Evolutionary conservation across 2,329 filamentous ascomycete genomes (phyloP).

Genomic region (Paraphoma sp.): DNA sequence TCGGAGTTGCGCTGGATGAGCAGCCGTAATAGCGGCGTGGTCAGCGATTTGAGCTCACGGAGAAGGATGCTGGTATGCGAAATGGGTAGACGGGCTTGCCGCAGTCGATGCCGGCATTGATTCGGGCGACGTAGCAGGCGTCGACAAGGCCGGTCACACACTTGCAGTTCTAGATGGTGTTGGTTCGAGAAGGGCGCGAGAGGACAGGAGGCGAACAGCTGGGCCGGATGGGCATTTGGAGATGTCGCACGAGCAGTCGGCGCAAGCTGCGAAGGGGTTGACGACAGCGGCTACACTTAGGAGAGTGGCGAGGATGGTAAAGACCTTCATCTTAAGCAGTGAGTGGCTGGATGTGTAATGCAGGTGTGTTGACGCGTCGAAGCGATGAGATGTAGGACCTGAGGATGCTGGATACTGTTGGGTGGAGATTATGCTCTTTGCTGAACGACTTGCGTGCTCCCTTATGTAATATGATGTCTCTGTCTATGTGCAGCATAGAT

Average conservation of each 20-base stretch:
- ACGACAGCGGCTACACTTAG: constrained; percentile 5
- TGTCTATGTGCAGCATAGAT: not conserved
- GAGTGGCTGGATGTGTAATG: not conserved
- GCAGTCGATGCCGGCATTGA: constrained; percentile 12
- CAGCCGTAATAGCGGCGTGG: constrained; percentile 1
- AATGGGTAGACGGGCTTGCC: constrained; percentile 10
- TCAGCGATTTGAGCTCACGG: not conserved
- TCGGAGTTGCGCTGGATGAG: constrained; percentile 3
- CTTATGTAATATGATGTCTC: not conserved
- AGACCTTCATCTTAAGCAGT: constrained; percentile 10
- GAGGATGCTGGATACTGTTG: too few relatives aligned
- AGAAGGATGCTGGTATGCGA: not conserved
- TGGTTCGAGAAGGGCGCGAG: not conserved
- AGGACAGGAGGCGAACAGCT: not conserved
- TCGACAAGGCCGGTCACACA: constrained; percentile 8
- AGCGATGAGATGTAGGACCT: not conserved
- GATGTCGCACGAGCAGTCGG: constrained; percentile 8
- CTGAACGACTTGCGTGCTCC: not conserved
- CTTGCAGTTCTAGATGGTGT: constrained; percentile 4
- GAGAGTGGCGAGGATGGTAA: constrained; percentile 7
- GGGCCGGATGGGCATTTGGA: constrained; percentile 6
- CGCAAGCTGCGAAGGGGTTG: constrained; percentile 7
- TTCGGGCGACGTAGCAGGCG: constrained; percentile 13
- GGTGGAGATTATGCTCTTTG: not conserved
- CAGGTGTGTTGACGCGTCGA: not conserved